Evolutionary conservation across 2,329 filamentous ascomycete species (phyloP).

Genomic region (Aureobasidium sp.): DNA sequence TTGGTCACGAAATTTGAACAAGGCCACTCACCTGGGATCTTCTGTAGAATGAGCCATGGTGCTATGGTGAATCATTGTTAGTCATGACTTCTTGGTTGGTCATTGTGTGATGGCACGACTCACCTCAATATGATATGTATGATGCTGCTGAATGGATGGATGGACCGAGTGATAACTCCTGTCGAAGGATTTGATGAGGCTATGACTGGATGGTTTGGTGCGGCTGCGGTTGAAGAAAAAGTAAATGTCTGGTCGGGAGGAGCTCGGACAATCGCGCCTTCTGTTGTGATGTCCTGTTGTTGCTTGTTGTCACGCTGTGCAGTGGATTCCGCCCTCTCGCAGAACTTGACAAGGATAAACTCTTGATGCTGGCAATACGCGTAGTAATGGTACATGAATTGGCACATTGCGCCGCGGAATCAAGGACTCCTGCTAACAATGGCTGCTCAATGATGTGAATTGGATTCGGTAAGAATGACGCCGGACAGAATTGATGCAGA

Average conservation of each 20-base stretch:
- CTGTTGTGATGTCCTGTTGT: not conserved
- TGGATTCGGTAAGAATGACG: not conserved
- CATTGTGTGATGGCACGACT: not conserved
- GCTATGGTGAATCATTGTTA: not conserved
- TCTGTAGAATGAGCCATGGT: not conserved
- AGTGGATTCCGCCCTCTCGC: conserved; percentile 16
- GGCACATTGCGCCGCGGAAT: conserved; percentile 25
- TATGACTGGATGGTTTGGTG: not conserved
- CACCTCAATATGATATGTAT: not conserved
- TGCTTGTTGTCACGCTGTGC: not conserved
- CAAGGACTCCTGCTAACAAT: not conserved
- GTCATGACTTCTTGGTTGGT: not conserved
- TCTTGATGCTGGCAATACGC: conserved; percentile 27
- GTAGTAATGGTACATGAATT: conserved; percentile 28
- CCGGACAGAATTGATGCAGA: not conserved
- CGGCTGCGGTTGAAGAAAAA: not conserved
- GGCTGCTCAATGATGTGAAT: not conserved
- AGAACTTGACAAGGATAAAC: conserved; percentile 24
- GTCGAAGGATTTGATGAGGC: not conserved
- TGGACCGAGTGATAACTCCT: not conserved
- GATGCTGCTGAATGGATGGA: not conserved
- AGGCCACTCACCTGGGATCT: not conserved
- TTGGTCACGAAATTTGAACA: no score
- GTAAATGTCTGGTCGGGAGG: not conserved
- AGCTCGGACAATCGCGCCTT: conserved; percentile 12